Conservation (phyloP, 2,329 filamentous ascomycete species). For the Diaporthe citri region DNA sequence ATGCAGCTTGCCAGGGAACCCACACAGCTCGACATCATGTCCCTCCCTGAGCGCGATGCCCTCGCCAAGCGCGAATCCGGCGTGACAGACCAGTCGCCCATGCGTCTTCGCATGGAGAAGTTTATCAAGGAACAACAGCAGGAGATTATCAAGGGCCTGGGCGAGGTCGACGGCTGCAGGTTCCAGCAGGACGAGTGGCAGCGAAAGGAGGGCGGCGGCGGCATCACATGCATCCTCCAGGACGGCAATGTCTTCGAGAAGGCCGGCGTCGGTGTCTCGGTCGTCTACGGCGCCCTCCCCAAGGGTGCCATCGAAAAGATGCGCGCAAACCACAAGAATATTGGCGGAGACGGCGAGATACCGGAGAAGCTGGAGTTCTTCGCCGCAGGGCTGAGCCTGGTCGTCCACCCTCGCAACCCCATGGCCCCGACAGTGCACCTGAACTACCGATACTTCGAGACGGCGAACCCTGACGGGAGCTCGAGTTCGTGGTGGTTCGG, state of each 20-base stretch:
- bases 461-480: conserved; percentile 83
- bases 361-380: conserved; percentile 93
- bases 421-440: conserved; percentile 98
- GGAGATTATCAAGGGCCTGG: conserved; percentile 85
- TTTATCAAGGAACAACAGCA: conserved; percentile 95
- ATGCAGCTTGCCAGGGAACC: conserved; percentile 57
- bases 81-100: conserved; percentile 84
- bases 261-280: conserved; percentile 92
- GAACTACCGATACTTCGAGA: conserved; percentile 99
- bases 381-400: conserved; percentile 91
- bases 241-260: conserved; percentile 98
- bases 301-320: conserved; percentile 91
- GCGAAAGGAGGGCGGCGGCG: conserved; percentile 89
- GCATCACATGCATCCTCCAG: conserved; percentile 94
- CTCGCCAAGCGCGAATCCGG: conserved; percentile 83
- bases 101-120: conserved; percentile 97
- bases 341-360: conserved; percentile 72
- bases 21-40: conserved; percentile 69
- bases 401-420: conserved; percentile 93
- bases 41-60: conserved; percentile 87
- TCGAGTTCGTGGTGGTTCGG: conserved; percentile 98
- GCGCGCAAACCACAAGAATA: conserved; percentile 93
- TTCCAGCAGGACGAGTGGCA: conserved; percentile 91
- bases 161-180: conserved; percentile 83
- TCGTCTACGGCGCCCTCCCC: conserved; percentile 93